A percentile compares a stretch with the other conserved stretches of the same genome.
Evolutionary conservation across 2,329 filamentous ascomycete species (phyloP).

Genomic region (Epichloe bromicola): DNA sequence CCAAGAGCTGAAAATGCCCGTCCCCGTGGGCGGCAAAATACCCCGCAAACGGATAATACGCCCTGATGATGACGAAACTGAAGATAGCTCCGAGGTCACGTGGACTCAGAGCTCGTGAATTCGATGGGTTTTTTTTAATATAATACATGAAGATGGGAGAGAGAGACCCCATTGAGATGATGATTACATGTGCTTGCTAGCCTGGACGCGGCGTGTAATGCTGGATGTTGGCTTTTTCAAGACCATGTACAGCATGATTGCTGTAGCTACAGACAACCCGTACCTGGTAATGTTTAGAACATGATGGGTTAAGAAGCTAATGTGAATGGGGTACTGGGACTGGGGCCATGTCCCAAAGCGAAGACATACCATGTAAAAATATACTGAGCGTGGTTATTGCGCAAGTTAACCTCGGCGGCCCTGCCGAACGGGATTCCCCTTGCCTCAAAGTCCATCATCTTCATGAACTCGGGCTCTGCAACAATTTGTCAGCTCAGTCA

Average conservation of each 20-base stretch:
- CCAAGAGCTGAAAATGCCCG: constrained; percentile 65
- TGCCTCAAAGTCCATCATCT: constrained; percentile 59
- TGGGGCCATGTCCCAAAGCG: neutral
- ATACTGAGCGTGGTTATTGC: constrained; percentile 96
- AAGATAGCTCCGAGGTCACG: constrained; percentile 15
- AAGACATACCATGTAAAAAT: constrained; percentile 86
- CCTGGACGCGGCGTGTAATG: constrained; percentile 57
- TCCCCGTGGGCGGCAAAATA: constrained; percentile 37
- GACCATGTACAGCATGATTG: constrained; percentile 95
- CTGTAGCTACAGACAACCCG: constrained; percentile 68
- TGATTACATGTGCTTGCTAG: constrained; percentile 59
- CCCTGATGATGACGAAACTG: constrained; percentile 21
- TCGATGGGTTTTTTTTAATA: neutral
- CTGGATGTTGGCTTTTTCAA: constrained; percentile 73
- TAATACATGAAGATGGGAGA: neutral
- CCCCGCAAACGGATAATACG: constrained; percentile 24
- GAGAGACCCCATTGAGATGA: no score
- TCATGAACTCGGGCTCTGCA: constrained; percentile 64
- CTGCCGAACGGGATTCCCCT: constrained; percentile 85
- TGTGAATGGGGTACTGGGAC: neutral
- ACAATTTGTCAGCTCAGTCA: neutral
- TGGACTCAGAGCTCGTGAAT: constrained; percentile 11
- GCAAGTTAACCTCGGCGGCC: constrained; percentile 76
- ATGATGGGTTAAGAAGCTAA: neutral
- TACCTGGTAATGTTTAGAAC: constrained; percentile 48